Evolutionary conservation across 169 alveolate species (phyloP).

Genomic region (Plasmodium malariae): DNA sequence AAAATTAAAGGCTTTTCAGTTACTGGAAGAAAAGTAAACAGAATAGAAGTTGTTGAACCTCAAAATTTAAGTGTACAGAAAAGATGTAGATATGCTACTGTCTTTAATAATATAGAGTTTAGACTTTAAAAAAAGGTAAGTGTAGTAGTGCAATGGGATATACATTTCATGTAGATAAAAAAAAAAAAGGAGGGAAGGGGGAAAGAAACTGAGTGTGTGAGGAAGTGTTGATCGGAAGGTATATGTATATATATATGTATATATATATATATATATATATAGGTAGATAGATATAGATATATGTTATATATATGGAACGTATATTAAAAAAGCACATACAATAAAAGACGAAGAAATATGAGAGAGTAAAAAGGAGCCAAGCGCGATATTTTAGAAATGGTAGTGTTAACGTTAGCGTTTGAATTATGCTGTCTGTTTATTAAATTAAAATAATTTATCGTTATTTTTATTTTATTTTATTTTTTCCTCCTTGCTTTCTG

Average conservation of each 20-base stretch:
- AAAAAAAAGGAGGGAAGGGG: not conserved
- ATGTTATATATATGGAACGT: too few species aligned
- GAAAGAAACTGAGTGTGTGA: too few species aligned
- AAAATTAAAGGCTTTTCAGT: constrained; percentile 47
- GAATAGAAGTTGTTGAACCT: constrained; percentile 22
- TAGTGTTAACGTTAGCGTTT: too few species aligned
- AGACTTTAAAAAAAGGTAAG: not conserved
- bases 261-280: not conserved
- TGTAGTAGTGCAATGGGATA: not conserved
- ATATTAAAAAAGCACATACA: not conserved
- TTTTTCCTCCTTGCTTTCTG: not conserved
- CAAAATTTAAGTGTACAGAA: constrained; percentile 8
- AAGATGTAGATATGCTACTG: constrained; percentile 50
- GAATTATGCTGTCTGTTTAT: too few species aligned
- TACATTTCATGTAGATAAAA: not conserved
- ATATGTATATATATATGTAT: not conserved
- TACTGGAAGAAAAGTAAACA: constrained; percentile 35
- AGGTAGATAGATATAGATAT: too few species aligned
- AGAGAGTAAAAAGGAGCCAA: not conserved
- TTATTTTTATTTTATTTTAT: not conserved
- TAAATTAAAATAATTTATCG: constrained; percentile 2
- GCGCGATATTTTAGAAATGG: not conserved
- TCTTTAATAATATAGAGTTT: constrained; percentile 29
- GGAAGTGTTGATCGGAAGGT: too few species aligned
- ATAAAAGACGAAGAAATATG: not conserved